Base-by-base conservation (phyloP, 192 early-diverging fungal species). In the Podila minutissima region DNA sequence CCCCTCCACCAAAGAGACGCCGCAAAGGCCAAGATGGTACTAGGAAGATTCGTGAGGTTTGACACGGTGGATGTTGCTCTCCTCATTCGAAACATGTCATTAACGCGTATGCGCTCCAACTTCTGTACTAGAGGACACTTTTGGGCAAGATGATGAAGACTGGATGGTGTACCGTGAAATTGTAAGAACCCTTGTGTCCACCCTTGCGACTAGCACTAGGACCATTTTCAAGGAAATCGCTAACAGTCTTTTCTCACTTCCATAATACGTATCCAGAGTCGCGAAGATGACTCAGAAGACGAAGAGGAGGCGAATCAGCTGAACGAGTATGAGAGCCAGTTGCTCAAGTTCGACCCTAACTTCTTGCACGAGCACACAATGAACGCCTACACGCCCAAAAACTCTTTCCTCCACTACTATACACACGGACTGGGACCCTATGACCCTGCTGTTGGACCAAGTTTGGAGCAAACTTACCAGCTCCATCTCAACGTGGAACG, bases 101-200 rank as follows among this genome's bases (percentile, higher is more conserved):
- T 46, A 17, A 46, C 13, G 15, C 41, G 11, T 15, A 46, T 15
- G 1, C 13, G 3, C 2, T 46, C 41, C 41, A 17, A 1, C 60
- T 62, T 28, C n/a, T 67, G 9, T 61, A 2, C 5, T 75, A 91
- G 95, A 96, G 79, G 96, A 98, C 66, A 94, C 92, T 5, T 98
- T 98, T 87, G 96, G 96, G n/a, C 92, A 91, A 7, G 93, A 97
- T 67, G 95, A 96, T 74, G 93, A 91, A 11, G 95, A 97, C 82
- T 98, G 96, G 96, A 89, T 91, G 76, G 88, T 98, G 48, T 98
- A 98, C 73, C 88, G 94, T 49, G 93, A 95, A 74, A 95, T 98
- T 65, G 93, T 93, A 89, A 83, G 90, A 74, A 46, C 3, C 12
- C 13, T 46, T 17, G 15, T 46, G 3, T 46, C 13, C 2, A 46